These are phyloP conservation scores for Neofusicoccum ribis DNA, from an alignment of 2,329 filamentous ascomycete genomes.

Conservation along the genomic window DNA sequence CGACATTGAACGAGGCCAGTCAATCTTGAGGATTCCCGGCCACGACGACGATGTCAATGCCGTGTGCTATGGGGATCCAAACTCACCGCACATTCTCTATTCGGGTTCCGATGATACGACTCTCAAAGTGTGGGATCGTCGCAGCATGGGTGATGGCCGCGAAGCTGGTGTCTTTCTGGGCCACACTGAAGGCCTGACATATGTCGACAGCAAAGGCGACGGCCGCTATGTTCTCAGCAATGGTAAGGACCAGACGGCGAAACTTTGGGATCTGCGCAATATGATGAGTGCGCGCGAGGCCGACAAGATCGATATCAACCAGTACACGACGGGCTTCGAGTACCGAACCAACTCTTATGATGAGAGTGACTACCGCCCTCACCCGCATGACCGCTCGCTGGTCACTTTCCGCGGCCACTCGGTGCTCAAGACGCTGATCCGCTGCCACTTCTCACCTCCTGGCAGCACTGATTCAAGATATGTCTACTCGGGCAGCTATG, in stretches of 20 bases:
- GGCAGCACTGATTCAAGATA: conserved; percentile 85
- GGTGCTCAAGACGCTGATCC: conserved; percentile 85
- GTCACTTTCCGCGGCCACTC: conserved; percentile 92
- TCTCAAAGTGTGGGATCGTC: conserved; percentile 92
- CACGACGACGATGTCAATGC: conserved; percentile 93
- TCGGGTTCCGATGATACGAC: conserved; percentile 94
- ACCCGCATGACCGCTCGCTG: conserved; percentile 84
- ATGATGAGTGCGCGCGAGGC: conserved; percentile 74
- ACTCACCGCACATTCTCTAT: conserved; percentile 90
- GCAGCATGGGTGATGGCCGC: conserved; percentile 63
- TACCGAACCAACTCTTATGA: conserved; percentile 71
- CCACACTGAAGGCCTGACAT: conserved; percentile 65
- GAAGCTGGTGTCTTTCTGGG: conserved; percentile 66
- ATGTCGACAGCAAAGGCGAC: conserved; percentile 80
- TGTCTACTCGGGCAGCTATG: conserved; percentile 87
- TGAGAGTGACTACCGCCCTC: conserved; percentile 65
- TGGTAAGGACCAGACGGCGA: conserved; percentile 94
- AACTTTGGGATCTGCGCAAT: conserved; percentile 92
- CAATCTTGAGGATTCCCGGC: conserved; percentile 73
- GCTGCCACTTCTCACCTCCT: conserved; percentile 92
- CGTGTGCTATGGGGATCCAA: conserved; percentile 88
- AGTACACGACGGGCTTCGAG: conserved; percentile 67
- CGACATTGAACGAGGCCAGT: conserved; percentile 78
- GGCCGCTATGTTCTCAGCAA: conserved; percentile 89
- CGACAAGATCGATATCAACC: conserved; percentile 56